Base-by-base conservation (phyloP, 306 rosid species). In the Medicago lupulina region DNA sequence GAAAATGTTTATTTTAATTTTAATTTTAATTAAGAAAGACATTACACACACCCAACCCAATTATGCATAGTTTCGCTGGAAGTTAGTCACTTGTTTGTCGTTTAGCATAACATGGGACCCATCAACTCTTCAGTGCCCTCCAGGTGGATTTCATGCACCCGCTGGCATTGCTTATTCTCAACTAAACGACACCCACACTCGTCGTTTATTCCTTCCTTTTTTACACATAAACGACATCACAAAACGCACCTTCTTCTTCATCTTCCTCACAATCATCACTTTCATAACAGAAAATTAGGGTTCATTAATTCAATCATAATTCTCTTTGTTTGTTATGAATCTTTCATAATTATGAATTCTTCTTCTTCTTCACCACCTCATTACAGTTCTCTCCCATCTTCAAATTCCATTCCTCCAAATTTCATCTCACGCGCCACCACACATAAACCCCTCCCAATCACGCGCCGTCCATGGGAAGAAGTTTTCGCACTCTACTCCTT, bases 391-490 rank as follows among this genome's bases (percentile, higher is more conserved):
- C 76, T 74, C 13, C 80, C 86, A 0, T 43, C 5, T 21, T 63
- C 61, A 3, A 9, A 65, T 47, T 0, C 81, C 70, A 0, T 58
- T 19, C 9, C 5, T 4, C 78, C 74, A 50, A 4, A 73, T 17
- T 28, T 51, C 10, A n/a, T 68, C 73, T 5, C 84, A 9, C 80
- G 83, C 76, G 80, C 80, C 80, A n/a, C 53, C 18, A 41, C 71
- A 2, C 2, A 71, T 3, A 43, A 79, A 7, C 49, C 89, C 43
- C 6, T 19, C 8, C 75, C 62, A 82, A 58, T 83, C 79, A 78
- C 85, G 57, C 85, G 86, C 79, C 90, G 93, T 6, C 97, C 92
- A 25, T 89, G 96, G 97, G 84, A 86, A 19, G 85, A 89, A 81
- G 83, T 93, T 5, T 60, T 89, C 58, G 91, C 92, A 1, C 10